Base-by-base conservation (phyloP, 371 early-diverging fungal genomes). In the Lichtheimia hyalospora region DNA sequence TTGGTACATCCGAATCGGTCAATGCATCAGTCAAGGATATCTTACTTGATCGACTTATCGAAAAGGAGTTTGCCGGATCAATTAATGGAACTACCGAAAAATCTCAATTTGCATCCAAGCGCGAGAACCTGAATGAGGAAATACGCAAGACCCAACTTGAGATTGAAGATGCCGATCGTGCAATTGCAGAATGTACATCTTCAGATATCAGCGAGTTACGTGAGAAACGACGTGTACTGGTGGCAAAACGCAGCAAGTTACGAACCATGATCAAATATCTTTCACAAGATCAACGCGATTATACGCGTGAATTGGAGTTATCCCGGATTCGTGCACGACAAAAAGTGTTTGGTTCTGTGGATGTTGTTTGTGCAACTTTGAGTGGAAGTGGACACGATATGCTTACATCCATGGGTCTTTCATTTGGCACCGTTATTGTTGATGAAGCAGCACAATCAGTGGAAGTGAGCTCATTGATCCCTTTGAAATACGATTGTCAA, bases 371-470 rank as follows among this genome's bases (percentile, higher is more conserved):
- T 61, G 84, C 89, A 42, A 96, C 97, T 1, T 73, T 97, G 34
- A 88, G 90, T 64, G 92, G 91, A 5, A 90, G 92, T 60, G 97
- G 96, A 0, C 93, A 96, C 56, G 95, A 96, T 21, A 77, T 87
- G 61, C 65, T 96, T 46, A 77, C 85, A 0, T 71, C 76, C 24
- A 67, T 89, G 27, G 74, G 75, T 5, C 74, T 86, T 44, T 67
- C 82, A 3, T 93, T 94, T 64, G 87, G 89, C 16, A 88, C 89
- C 0, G 92, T 97, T 3, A 93, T 98, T 61, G 91, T 98, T 49
- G 98, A 99, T 71, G 99, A 99, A 75, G 99, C 99, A 0, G 96
- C 97, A 39, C 99, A 99, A 69, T 87, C 96, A 0, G 89, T 95
- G 18, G 99, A 99, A 69, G 78, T 95, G 21, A 87, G 91, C 48